These are phyloP conservation scores for Ogataea polymorpha DNA, from an alignment of 805 yeast species.

Conservation along the genomic window DNA sequence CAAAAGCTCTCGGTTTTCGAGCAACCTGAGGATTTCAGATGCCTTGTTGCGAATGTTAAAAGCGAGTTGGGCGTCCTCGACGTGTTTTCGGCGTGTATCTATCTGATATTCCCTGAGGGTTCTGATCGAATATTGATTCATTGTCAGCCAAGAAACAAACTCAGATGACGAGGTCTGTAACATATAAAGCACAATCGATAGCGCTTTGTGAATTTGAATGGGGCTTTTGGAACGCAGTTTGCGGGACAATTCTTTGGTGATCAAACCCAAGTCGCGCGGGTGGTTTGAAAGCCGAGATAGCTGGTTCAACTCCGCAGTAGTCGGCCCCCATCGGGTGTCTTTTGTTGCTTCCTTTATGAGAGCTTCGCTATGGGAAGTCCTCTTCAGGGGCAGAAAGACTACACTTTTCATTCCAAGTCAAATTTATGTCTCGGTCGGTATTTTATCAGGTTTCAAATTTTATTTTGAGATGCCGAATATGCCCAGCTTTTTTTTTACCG, in stretches of 20 bases:
- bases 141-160: conserved; percentile 46
- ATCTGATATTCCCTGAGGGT: conserved; percentile 30
- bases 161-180: conserved; percentile 52
- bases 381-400: conserved; percentile 26
- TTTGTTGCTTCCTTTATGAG: conserved; percentile 45
- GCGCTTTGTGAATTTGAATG: conserved; percentile 44
- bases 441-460: neutral
- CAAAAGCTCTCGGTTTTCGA: conserved; percentile 35
- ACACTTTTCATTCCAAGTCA: conserved; percentile 26
- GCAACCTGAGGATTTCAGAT: conserved; percentile 30
- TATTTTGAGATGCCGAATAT: neutral
- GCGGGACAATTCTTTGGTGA: conserved; percentile 39
- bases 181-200: conserved; percentile 50
- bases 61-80: conserved; percentile 22
- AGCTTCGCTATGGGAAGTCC: conserved; percentile 26
- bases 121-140: conserved; percentile 35
- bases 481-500: neutral
- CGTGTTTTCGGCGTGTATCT: conserved; percentile 15
- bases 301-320: conserved; percentile 52
- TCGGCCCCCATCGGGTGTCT: conserved; percentile 48
- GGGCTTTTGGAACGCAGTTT: conserved; percentile 38
- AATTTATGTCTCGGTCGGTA: neutral
- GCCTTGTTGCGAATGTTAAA: conserved; percentile 39
- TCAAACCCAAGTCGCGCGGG: conserved; percentile 36
- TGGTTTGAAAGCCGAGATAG: conserved; percentile 45